Evolutionary conservation across 345 rosid species (phyloP).

Genomic region (Nephelium lappaceum): DNA sequence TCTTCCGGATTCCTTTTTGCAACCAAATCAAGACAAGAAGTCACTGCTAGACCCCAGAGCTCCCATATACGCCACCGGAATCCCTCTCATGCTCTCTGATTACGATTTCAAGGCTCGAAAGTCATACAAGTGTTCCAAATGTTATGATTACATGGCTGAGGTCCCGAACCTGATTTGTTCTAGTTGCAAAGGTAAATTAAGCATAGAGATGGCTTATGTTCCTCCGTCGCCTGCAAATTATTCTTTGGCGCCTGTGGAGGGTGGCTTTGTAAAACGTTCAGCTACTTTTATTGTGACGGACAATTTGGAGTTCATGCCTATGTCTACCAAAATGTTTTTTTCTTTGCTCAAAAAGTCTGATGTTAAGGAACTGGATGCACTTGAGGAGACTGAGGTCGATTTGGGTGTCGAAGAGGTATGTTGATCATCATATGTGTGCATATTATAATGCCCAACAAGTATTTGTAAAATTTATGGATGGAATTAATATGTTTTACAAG

Average conservation of each 20-base stretch:
- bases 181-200: not conserved
- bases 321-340: constrained; percentile 17
- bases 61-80: not conserved
- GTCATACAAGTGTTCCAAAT: no score
- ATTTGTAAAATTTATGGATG: no score
- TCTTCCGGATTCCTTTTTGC: not conserved
- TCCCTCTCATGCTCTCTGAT: not conserved
- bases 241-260: not conserved
- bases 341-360: constrained; percentile 21
- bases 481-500: no score
- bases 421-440: not conserved
- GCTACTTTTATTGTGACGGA: constrained; percentile 16
- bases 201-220: not conserved
- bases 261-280: constrained; percentile 19
- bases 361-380: constrained; percentile 17
- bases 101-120: no score
- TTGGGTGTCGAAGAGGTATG: constrained; percentile 27
- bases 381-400: constrained; percentile 14
- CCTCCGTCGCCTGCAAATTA: not conserved
- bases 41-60: constrained; percentile 1
- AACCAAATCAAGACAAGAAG: constrained; percentile 4
- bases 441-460: no score
- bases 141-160: not conserved
- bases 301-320: constrained; percentile 16
- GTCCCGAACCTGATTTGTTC: not conserved